Conservation (phyloP, 441 rosid species). For the Metrosideros polymorpha region DNA sequence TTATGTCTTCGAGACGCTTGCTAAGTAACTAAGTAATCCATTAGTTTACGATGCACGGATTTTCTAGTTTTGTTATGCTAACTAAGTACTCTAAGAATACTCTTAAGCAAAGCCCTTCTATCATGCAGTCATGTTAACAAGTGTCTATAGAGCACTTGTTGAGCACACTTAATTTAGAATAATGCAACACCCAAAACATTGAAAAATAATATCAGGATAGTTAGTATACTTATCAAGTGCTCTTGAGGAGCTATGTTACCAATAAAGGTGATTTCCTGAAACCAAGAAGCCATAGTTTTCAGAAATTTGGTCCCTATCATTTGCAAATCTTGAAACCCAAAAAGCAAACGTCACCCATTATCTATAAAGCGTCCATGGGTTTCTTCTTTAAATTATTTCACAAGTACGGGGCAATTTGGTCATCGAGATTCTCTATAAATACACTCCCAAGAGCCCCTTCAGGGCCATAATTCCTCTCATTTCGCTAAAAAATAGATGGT, state of each 20-base stretch:
- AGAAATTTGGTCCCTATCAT: background rate
- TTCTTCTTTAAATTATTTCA: background rate
- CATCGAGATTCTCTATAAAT: background rate
- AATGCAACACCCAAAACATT: background rate
- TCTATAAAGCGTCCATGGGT: background rate
- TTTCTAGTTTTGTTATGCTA: background rate
- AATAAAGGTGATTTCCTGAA: background rate
- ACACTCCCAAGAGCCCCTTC: background rate
- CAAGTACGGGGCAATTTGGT: background rate
- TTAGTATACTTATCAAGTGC: background rate
- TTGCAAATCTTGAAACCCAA: background rate
- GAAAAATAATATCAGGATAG: background rate
- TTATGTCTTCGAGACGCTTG: background rate
- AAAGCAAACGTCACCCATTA: background rate
- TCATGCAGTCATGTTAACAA: background rate
- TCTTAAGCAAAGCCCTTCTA: background rate
- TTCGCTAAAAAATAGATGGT: background rate
- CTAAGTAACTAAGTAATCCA: background rate
- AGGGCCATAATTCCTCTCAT: background rate
- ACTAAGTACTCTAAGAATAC: background rate
- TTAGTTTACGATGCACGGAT: background rate
- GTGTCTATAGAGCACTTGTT: background rate
- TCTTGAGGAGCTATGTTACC: background rate
- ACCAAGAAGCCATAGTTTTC: background rate
- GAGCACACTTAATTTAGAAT: background rate